A percentile compares a stretch with the other conserved stretches of the same genome.
These are phyloP conservation scores for Apiotrichum gracile DNA, from an alignment of 1,284 basidiomycete genomes.

Conservation along the genomic window DNA sequence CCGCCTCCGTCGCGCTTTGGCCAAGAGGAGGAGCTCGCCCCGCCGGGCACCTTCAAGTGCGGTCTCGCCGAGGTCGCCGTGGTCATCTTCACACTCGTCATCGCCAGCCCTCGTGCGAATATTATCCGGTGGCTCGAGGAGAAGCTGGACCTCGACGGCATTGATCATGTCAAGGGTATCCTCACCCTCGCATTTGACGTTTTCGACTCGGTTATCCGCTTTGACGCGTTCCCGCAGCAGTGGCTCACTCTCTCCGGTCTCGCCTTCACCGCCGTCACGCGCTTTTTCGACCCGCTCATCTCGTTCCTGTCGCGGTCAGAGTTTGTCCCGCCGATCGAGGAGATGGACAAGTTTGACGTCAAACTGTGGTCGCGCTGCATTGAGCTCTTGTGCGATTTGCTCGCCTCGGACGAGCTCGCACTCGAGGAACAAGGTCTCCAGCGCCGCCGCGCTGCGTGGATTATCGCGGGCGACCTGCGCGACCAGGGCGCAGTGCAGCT, in stretches of 20 bases:
- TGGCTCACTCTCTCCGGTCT: conserved; percentile 93
- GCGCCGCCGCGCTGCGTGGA: conserved; percentile 92
- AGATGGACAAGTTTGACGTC: conserved; percentile 65
- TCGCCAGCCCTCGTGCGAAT: conserved; percentile 70
- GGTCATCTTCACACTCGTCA: conserved; percentile 74
- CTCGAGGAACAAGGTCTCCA: conserved; percentile 68
- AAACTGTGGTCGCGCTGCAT: conserved; percentile 77
- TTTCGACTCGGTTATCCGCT: conserved; percentile 72
- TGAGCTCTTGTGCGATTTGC: conserved; percentile 71
- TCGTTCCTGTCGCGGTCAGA: conserved; percentile 64
- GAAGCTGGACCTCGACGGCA: conserved; percentile 77
- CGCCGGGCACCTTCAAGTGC: conserved; percentile 62
- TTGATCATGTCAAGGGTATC: conserved; percentile 65
- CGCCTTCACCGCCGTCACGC: conserved; percentile 79
- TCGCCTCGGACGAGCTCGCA: conserved; percentile 83
- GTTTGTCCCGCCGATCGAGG: conserved; percentile 68
- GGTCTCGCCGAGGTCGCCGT: conserved; percentile 79
- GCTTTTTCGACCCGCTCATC: conserved; percentile 77
- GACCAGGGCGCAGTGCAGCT: conserved; percentile 86
- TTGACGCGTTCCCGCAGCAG: conserved; percentile 80
- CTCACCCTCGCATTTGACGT: conserved; percentile 76
- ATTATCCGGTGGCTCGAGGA: conserved; percentile 73
- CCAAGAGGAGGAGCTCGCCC: conserved; percentile 24
- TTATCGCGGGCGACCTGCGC: conserved; percentile 87
- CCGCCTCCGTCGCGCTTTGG: conserved; percentile 53